phyloP scores from a whole-genome alignment of 2,329 filamentous ascomycete genomes.

The Colletotrichum incanum region DNA sequence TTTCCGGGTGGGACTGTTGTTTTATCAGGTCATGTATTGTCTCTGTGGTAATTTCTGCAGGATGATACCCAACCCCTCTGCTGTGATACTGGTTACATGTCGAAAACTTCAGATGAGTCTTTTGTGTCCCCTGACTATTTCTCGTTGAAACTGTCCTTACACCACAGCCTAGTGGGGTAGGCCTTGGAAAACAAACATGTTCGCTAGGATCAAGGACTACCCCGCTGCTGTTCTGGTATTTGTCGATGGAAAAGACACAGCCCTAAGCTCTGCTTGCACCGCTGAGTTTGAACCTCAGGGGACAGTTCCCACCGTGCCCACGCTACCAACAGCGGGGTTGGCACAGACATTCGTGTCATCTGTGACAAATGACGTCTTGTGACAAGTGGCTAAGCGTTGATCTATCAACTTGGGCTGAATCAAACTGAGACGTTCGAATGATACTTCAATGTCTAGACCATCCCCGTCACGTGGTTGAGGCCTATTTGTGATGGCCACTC shows the following conservation, averaged over 20 bases:
- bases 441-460: background rate
- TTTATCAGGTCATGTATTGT: conserved; percentile 20
- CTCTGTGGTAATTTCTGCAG: conserved; percentile 2
- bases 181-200: conserved; percentile 36
- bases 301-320: background rate
- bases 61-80: conserved; percentile 35
- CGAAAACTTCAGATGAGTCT: conserved; percentile 38
- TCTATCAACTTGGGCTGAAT: conserved; percentile 32
- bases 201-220: conserved; percentile 16
- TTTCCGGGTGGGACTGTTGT: conserved; percentile 36
- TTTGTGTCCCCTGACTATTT: conserved; percentile 10
- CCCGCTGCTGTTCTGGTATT: background rate
- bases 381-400: conserved; percentile 34
- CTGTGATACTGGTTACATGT: conserved; percentile 36
- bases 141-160: conserved; percentile 37
- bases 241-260: background rate
- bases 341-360: conserved; percentile 21
- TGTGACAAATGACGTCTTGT: conserved; percentile 41
- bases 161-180: conserved; percentile 24
- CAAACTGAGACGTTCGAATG: conserved; percentile 32
- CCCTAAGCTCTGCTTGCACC: background rate
- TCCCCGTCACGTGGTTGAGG: no score
- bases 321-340: conserved; percentile 8
- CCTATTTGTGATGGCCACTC: background rate
- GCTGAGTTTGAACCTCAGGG: background rate